A percentile compares a stretch with the other conserved stretches of the same genome.
Evolutionary conservation across 2,329 filamentous ascomycete genomes (phyloP).

Genomic region (Beauveria australis): DNA sequence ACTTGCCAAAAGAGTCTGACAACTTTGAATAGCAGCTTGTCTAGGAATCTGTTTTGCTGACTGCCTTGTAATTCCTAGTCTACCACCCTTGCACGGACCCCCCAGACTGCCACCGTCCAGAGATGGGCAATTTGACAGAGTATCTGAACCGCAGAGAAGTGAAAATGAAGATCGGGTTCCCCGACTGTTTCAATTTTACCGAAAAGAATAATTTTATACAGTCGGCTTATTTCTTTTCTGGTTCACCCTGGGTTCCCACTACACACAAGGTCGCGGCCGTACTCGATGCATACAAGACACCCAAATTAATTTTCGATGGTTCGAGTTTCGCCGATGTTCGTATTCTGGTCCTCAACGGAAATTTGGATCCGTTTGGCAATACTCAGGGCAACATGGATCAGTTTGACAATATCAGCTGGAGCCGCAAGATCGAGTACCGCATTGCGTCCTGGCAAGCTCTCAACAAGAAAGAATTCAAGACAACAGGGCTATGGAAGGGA

Average conservation of each 20-base stretch:
- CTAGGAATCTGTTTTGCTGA: not conserved
- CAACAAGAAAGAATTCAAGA: constrained; percentile 3
- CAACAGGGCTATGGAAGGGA: constrained; percentile 15
- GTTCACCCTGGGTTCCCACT: constrained; percentile 4
- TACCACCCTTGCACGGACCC: constrained; percentile 7
- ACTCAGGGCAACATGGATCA: constrained; percentile 24
- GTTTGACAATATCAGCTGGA: constrained; percentile 34
- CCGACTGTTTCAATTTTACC: constrained; percentile 71
- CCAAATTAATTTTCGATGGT: not conserved
- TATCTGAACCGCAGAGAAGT: constrained; percentile 19
- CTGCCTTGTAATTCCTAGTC: not conserved
- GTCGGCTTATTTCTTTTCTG: constrained; percentile 31
- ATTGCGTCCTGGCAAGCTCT: constrained; percentile 19
- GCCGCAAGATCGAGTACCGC: constrained; percentile 33
- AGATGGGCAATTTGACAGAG: constrained; percentile 17
- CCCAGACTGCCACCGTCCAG: constrained; percentile 9
- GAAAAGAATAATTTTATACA: constrained; percentile 86
- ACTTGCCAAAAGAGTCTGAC: constrained; percentile 23
- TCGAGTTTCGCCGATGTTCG: constrained; percentile 14
- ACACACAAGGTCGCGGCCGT: constrained; percentile 12
- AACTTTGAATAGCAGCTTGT: no score
- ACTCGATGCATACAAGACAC: constrained; percentile 13
- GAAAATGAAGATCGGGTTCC: constrained; percentile 16
- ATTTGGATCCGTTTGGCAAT: constrained; percentile 16
- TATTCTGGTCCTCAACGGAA: constrained; percentile 18